Evolutionary conservation across 2,329 filamentous ascomycete species (phyloP).

Genomic region (Fusarium sp.): DNA sequence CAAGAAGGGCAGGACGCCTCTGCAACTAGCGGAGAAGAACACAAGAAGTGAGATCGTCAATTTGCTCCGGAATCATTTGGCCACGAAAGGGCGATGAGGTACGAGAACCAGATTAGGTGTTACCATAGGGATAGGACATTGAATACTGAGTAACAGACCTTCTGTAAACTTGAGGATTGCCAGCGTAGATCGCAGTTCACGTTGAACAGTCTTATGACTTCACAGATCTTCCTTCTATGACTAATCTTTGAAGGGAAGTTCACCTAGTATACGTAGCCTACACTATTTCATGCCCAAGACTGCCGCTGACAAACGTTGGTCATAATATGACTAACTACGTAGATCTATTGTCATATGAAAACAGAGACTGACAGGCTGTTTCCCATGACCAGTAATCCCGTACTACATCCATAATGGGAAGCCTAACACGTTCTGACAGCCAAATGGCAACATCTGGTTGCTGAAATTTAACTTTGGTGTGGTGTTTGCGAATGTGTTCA

Average conservation of each 20-base stretch:
- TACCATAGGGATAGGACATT: no score
- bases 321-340: background rate
- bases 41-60: background rate
- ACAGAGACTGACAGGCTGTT: background rate
- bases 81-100: no score
- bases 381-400: background rate
- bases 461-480: background rate
- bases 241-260: fast-evolving
- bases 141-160: no score
- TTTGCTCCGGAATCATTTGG: background rate
- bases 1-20: background rate
- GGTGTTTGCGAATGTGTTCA: background rate
- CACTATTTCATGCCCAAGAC: background rate
- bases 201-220: background rate
- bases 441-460: background rate
- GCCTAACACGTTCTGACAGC: background rate
- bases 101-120: background rate
- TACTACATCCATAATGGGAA: background rate
- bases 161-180: background rate
- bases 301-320: background rate
- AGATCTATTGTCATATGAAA: no score
- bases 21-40: background rate
- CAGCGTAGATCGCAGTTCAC: no score
- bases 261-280: background rate
- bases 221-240: background rate